Percentiles rank a stretch among this genome's conserved stretches.
phyloP scores from a whole-genome alignment of 768 basidiomycete species.

The Pleurotus pulmonarius region DNA sequence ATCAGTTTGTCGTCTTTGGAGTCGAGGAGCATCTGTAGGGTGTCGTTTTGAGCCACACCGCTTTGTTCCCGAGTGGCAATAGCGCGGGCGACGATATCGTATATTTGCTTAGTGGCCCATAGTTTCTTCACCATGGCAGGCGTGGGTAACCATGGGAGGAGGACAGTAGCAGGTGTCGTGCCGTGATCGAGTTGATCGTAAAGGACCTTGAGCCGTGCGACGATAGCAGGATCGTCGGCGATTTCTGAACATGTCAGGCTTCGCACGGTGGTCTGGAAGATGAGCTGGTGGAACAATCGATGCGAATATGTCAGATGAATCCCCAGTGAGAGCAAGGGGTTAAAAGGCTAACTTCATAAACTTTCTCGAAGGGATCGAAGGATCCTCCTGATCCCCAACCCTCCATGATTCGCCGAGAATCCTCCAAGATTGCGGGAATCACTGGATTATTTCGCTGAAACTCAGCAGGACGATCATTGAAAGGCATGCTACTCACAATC shows the following conservation, averaged over 20 bases:
- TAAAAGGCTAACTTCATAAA: constrained; percentile 53
- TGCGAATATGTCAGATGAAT: constrained; percentile 8
- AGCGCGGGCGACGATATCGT: constrained; percentile 58
- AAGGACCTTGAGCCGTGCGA: constrained; percentile 56
- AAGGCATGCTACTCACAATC: constrained; percentile 42
- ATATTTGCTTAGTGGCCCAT: constrained; percentile 72
- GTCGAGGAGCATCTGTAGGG: constrained; percentile 73
- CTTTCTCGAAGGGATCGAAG: constrained; percentile 69
- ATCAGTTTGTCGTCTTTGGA: constrained; percentile 62
- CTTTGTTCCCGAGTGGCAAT: constrained; percentile 56
- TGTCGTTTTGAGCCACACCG: constrained; percentile 57
- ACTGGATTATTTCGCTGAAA: constrained; percentile 35
- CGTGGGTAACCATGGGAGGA: constrained; percentile 75
- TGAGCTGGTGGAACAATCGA: constrained; percentile 35
- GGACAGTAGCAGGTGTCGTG: constrained; percentile 68
- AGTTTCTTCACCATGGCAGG: constrained; percentile 70
- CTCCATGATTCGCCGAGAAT: constrained; percentile 58
- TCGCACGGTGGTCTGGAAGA: constrained; percentile 73
- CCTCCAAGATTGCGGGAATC: constrained; percentile 60
- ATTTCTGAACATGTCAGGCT: constrained; percentile 67
- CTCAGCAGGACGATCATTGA: constrained; percentile 12
- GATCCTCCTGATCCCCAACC: constrained; percentile 62
- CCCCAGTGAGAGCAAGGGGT: constrained; percentile 8
- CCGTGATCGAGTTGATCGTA: constrained; percentile 68
- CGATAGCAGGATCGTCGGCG: constrained; percentile 58